These are phyloP conservation scores for Lactarius hatsudake DNA, from an alignment of 768 basidiomycete species.

Conservation along the genomic window DNA sequence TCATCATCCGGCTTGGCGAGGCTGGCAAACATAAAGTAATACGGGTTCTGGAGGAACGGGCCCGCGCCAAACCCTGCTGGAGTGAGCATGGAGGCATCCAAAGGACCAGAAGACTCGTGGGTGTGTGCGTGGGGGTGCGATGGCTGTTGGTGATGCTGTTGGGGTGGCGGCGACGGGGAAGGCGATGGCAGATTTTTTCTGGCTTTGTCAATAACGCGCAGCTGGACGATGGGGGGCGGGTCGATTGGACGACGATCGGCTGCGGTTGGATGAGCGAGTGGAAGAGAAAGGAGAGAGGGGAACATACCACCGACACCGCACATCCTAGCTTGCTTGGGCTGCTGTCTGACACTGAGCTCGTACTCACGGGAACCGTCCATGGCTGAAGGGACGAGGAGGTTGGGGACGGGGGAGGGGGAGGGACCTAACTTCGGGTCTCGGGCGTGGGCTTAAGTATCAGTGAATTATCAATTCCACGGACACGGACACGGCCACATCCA, in stretches of 20 bases:
- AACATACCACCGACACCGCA: slow-evolving; percentile 80
- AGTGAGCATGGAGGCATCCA: slow-evolving; percentile 25
- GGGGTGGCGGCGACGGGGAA: slow-evolving; percentile 25
- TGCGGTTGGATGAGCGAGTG: slow-evolving; percentile 32
- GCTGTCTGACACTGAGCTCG: slow-evolving; percentile 81
- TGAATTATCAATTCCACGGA: slow-evolving; percentile 26
- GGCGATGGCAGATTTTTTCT: slow-evolving; percentile 32
- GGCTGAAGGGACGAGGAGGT: neutral
- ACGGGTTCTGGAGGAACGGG: slow-evolving; percentile 82
- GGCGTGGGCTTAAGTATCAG: slow-evolving; percentile 24
- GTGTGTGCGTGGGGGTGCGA: slow-evolving; percentile 15
- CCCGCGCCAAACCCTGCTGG: slow-evolving; percentile 43
- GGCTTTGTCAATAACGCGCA: slow-evolving; percentile 75
- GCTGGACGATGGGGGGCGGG: slow-evolving; percentile 95
- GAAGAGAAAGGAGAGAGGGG: neutral
- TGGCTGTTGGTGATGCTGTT: slow-evolving; percentile 16
- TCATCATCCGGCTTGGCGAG: slow-evolving; percentile 88
- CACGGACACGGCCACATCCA: slow-evolving; percentile 18
- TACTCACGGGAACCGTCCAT: slow-evolving; percentile 60
- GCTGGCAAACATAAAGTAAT: slow-evolving; percentile 94
- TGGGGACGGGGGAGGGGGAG: slow-evolving; percentile 24
- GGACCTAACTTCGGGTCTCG: slow-evolving; percentile 24
- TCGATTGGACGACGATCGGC: slow-evolving; percentile 96
- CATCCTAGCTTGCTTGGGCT: slow-evolving; percentile 91
- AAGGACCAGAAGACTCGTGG: slow-evolving; percentile 12